Evolutionary conservation across 495 filamentous ascomycete genomes (phyloP), one percentile per base, ranked within the genome.

Genomic region (Letharia columbiana): DNA sequence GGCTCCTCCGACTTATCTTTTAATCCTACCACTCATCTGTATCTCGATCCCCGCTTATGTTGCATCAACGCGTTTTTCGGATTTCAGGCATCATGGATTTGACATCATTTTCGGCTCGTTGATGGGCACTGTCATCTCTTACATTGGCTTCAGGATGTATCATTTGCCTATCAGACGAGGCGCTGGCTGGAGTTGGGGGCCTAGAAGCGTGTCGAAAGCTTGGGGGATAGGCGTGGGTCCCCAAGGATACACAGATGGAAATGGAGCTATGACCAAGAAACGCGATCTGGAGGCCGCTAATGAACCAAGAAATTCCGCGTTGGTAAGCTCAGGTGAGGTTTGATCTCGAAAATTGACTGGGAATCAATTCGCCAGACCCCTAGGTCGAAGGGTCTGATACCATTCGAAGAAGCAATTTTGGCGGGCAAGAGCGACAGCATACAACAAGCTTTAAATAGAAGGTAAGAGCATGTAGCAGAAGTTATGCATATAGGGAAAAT

Each of bases 161-260:
- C 87, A 91, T 69, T 76, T 90, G 12, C 87, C 89, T 17, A 83
- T 91, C 68, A 77, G 77, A 20, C 77, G 79, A 37, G 87, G 87
- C 15, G 81, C 76, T 13, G 83, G 82, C 10, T 84, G 82, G 78
- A 76, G 77, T 8, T 84, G 83, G 78, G 79, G 75, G 35, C 76
- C 80, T 1, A 74, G 80, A 50, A 77, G 74, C 42, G 68, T 60
- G 11, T 68, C 67, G 13, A 69, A 76, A 68, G 81, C 81, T 2
- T 83, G 89, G 73, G 85, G 86, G 75, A 84, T 81, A 6, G 84
- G 85, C 4, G 71, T 89, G 20, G 87, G 87, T 0, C 37, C 54
- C 33, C 54, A 37, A 37, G 54, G 54, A 57, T 57, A 57, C 54
- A 57, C 54, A 57, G 33, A 37, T 20, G 54, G 15, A 5, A 37